Evolutionary conservation across 139 green algal species (phyloP), one percentile per base, ranked within the genome.

Genomic region (Chlorella sp.): DNA sequence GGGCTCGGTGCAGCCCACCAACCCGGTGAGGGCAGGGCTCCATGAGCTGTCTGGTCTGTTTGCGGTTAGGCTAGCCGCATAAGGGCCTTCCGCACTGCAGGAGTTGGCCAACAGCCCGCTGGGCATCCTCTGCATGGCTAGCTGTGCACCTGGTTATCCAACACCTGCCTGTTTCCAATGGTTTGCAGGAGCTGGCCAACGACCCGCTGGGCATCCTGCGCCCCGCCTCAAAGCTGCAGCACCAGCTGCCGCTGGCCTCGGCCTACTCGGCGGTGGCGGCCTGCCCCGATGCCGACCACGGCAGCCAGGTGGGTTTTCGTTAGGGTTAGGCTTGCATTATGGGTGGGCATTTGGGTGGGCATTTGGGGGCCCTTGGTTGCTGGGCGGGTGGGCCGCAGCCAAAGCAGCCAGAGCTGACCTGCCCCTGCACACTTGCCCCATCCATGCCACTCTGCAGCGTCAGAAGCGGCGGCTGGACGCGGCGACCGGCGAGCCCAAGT

Each of bases 201-300:
- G 94, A 97, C 89, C 94, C 94, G 0, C 89, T 97, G 72, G 92
- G 93, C 79, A 97, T 97, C 78, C 83, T 96, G 67, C 87, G 87
- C 54, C 94, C 94, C 38, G 56, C 88, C 17, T 87, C 86, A 73
- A 97, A 97, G 94, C 90, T 97, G 73, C 89, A 84, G 60, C 94
- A 97, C 84, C 74, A 90, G 84, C 87, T 95, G 83, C 88, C 87
- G 22, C 90, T 95, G 34, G 88, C 89, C 30, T 90, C 81, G 51
- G 93, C 93, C 1, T 94, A 95, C 70, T 87, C 89, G 13, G 81
- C 85, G 36, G 69, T 90, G 67, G 65, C 84, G 4, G 78, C 85
- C 44, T 82, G 60, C 26, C 76, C 64, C 72, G 87, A 88, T 36
- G 41, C 43, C 48, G 80, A 75, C 58, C 64, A 84, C 72, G 87